A percentile compares a stretch with the other conserved stretches of the same genome.
Conservation (phyloP, 2,329 filamentous ascomycete species). For the Cladosporium sp. region DNA sequence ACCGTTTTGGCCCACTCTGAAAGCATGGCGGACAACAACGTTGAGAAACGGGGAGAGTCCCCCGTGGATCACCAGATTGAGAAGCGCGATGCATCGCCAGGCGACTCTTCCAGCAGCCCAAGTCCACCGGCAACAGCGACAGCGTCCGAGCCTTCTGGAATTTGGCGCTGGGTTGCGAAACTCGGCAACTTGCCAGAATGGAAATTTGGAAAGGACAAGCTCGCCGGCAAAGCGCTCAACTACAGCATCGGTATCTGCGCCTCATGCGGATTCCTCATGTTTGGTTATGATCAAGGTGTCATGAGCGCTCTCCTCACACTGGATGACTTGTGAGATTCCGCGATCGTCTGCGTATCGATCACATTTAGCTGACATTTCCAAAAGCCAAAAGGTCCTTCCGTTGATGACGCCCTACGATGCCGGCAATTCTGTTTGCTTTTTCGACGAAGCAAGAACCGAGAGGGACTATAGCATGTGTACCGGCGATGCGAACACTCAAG, state of each 20-base stretch:
- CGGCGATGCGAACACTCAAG: conserved; percentile 36
- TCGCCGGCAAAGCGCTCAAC: conserved; percentile 2
- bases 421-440: not conserved
- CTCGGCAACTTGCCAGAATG: conserved; percentile 5
- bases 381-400: conserved; percentile 17
- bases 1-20: not conserved
- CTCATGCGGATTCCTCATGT: conserved; percentile 8
- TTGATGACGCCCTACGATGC: conserved; percentile 5
- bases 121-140: not conserved
- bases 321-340: not conserved
- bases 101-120: not conserved
- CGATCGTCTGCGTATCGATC: conserved; percentile 32
- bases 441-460: not conserved
- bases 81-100: not conserved
- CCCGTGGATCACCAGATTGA: not conserved
- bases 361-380: conserved; percentile 35
- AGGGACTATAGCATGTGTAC: not conserved
- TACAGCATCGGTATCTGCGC: conserved; percentile 5
- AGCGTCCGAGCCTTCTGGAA: not conserved
- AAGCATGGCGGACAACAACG: not conserved
- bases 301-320: conserved; percentile 50
- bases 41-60: not conserved
- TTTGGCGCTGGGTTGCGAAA: not conserved
- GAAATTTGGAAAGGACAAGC: not conserved
- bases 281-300: conserved; percentile 38